phyloP scores from a whole-genome alignment of 495 filamentous ascomycete genomes.

The Niebla homalea region DNA sequence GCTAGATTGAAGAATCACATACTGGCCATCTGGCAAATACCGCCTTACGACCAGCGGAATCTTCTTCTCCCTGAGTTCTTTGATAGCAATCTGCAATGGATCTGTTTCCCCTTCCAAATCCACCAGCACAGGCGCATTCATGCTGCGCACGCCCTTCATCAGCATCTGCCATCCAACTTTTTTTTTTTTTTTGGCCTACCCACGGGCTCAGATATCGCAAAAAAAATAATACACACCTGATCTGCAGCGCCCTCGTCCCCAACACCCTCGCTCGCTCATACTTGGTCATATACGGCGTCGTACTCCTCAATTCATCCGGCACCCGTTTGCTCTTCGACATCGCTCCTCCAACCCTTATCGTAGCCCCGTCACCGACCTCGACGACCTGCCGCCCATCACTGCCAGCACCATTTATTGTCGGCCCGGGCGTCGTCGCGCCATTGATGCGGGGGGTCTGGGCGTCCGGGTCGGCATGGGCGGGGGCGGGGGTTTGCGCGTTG shows the following conservation, averaged over 20 bases:
- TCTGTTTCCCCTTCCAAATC: conserved; percentile 97
- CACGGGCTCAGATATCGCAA: not conserved
- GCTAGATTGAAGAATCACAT: conserved; percentile 27
- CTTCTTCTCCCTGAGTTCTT: conserved; percentile 96
- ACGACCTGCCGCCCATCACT: conserved; percentile 26
- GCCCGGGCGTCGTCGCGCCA: conserved; percentile 20
- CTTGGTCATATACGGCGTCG: conserved; percentile 99
- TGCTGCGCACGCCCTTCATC: conserved; percentile 31
- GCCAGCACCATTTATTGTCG: conserved; percentile 14
- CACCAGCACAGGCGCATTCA: conserved; percentile 95
- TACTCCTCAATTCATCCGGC: conserved; percentile 71
- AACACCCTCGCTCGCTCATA: conserved; percentile 91
- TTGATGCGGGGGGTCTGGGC: conserved; percentile 16
- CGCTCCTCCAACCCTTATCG: conserved; percentile 36
- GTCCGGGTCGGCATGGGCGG: conserved; percentile 42
- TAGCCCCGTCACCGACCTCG: conserved; percentile 34
- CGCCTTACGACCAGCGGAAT: conserved; percentile 88
- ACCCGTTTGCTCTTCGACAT: conserved; percentile 80
- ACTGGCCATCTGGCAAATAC: conserved; percentile 95
- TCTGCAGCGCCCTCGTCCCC: conserved; percentile 86
- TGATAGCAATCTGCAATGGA: conserved; percentile 91
- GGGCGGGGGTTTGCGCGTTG: conserved; percentile 24
- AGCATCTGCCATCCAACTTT: conserved; percentile 1
- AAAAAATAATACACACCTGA: conserved; percentile 52
- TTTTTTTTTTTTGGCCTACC: not conserved